Conservation (phyloP, 495 filamentous ascomycete species). For the Podospora australis region DNA sequence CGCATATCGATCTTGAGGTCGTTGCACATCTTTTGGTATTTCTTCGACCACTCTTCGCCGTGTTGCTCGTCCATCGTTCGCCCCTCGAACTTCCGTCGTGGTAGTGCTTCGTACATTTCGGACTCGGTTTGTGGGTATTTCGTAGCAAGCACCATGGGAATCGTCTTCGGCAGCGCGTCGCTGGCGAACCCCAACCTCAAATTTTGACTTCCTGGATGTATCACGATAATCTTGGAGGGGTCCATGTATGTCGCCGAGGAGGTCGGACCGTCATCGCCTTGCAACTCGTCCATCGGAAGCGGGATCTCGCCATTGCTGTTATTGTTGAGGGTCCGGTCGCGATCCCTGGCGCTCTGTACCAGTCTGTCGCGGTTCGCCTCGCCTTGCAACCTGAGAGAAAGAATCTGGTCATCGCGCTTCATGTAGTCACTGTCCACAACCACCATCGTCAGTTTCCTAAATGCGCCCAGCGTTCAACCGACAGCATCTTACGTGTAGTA, state of each 20-base stretch:
- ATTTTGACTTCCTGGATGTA: conserved; percentile 98
- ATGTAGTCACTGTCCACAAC: conserved; percentile 80
- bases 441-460: conserved; percentile 16
- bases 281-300: conserved; percentile 49
- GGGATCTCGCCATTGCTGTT: conserved; percentile 59
- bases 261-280: conserved; percentile 50
- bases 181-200: conserved; percentile 86
- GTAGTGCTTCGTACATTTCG: conserved; percentile 79
- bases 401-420: conserved; percentile 93
- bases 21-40: conserved; percentile 71
- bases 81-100: conserved; percentile 76
- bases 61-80: conserved; percentile 70
- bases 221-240: conserved; percentile 83
- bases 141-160: conserved; percentile 87
- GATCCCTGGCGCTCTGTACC: conserved; percentile 76
- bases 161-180: conserved; percentile 86
- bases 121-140: conserved; percentile 69
- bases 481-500: conserved; percentile 84
- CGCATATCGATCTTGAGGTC: conserved; percentile 89
- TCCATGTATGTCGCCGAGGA: conserved; percentile 56
- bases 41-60: conserved; percentile 74
- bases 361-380: conserved; percentile 75
- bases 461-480: not conserved
- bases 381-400: conserved; percentile 77
- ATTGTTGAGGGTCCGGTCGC: conserved; percentile 77